Conservation (phyloP, 140 eudicot species). For the Flaveria floridana region DNA sequence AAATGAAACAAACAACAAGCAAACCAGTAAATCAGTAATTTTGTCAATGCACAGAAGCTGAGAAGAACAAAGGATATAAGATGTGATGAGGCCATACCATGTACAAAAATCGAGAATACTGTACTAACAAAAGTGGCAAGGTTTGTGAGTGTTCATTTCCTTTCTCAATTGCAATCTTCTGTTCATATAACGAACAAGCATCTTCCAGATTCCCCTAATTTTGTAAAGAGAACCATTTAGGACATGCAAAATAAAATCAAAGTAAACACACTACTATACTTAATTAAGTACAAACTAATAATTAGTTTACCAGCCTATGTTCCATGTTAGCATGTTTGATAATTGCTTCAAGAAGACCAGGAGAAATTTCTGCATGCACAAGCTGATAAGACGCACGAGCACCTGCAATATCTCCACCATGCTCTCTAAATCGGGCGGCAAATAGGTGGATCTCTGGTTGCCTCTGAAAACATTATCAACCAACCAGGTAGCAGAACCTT, state of each 20-base stretch:
- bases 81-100: not conserved
- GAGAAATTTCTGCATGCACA: constrained; percentile 86
- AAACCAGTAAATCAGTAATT: too few species aligned
- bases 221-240: not conserved
- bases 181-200: not conserved
- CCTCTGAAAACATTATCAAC: constrained; percentile 52
- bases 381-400: constrained; percentile 97
- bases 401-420: constrained; percentile 66
- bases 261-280: not conserved
- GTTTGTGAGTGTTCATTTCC: not conserved
- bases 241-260: not conserved
- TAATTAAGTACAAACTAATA: not conserved
- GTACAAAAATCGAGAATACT: not conserved
- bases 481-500: not conserved
- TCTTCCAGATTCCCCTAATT: not conserved
- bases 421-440: constrained; percentile 84
- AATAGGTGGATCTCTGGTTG: constrained; percentile 98
- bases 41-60: too few species aligned
- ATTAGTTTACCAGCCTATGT: constrained; percentile 67
- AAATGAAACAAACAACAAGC: too few species aligned
- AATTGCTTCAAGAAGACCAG: constrained; percentile 94
- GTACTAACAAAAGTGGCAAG: not conserved
- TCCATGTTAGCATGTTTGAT: constrained; percentile 98
- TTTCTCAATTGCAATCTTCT: not conserved
- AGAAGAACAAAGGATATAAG: too few species aligned